phyloP scores from a whole-genome alignment of 345 rosid species.

The Moringa oleifera region DNA sequence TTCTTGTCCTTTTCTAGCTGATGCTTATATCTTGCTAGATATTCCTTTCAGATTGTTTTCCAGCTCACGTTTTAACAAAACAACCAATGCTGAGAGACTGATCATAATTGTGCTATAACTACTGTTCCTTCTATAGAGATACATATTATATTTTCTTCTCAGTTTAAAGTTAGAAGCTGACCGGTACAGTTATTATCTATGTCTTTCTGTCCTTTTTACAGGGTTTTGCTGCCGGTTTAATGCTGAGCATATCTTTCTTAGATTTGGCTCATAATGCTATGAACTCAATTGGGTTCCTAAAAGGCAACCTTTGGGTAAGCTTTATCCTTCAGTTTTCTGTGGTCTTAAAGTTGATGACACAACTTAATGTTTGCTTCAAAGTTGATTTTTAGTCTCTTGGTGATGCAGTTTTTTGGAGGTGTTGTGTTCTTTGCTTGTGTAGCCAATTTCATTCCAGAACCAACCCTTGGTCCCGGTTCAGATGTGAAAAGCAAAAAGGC shows the following conservation, averaged over 20 bases:
- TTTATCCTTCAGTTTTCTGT: constrained; percentile 18
- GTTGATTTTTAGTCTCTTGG: constrained; percentile 25
- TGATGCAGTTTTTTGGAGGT: constrained; percentile 83
- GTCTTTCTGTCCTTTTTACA: constrained; percentile 27
- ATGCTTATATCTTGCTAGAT: not conserved
- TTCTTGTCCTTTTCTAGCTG: constrained; percentile 6
- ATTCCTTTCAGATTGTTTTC: not conserved
- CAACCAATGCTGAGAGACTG: not conserved
- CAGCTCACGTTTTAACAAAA: constrained; percentile 2
- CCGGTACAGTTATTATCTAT: constrained; percentile 15
- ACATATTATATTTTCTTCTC: not conserved
- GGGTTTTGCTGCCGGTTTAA: constrained; percentile 98
- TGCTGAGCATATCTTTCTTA: constrained; percentile 95
- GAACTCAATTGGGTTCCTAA: constrained; percentile 91
- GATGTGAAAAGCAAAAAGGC: constrained; percentile 75
- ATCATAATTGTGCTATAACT: constrained; percentile 8
- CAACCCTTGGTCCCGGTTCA: constrained; percentile 52
- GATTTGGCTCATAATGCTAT: constrained; percentile 98
- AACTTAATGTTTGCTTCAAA: constrained; percentile 12
- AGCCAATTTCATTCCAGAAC: constrained; percentile 90
- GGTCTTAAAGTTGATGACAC: constrained; percentile 5
- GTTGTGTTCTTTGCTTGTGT: constrained; percentile 79
- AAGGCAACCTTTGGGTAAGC: constrained; percentile 94
- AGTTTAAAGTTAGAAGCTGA: not conserved
- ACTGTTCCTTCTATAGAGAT: not conserved